These are phyloP conservation scores for Allium fistulosum DNA, from an alignment of 106 monocot genomes.

Conservation along the genomic window DNA sequence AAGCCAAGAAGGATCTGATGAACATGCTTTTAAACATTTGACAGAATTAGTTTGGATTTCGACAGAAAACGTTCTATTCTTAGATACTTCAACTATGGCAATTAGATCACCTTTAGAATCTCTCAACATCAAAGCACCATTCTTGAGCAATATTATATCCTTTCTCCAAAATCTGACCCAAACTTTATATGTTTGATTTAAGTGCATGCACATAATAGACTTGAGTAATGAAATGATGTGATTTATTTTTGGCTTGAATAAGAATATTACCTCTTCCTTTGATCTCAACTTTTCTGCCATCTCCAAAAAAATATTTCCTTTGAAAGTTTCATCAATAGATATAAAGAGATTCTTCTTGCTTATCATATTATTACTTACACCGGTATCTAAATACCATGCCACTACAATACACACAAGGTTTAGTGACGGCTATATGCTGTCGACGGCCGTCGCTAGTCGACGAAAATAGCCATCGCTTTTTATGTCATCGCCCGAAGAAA, in stretches of 20 bases:
- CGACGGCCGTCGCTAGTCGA: too few species aligned
- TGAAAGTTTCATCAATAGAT: not conserved
- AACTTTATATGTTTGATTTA: conserved; percentile 8
- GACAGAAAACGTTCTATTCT: not conserved
- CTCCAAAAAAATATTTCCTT: not conserved
- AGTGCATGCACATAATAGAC: not conserved
- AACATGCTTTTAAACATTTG: not conserved
- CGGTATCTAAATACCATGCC: not conserved
- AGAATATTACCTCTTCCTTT: conserved; percentile 6
- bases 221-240: not conserved
- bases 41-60: not conserved
- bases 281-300: not conserved
- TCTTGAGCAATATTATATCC: conserved; percentile 3
- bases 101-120: not conserved
- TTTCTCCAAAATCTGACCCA: not conserved
- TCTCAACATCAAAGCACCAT: not conserved
- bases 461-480: too few species aligned
- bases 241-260: conserved; percentile 4
- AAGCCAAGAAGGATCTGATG: not conserved
- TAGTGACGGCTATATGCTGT: too few species aligned
- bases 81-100: not conserved
- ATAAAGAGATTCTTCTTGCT: not conserved
- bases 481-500: too few species aligned
- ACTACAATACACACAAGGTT: too few species aligned
- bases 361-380: conserved; percentile 8